Evolutionary conservation across 1,284 basidiomycete genomes (phyloP).

Genomic region (Apiotrichum mycotoxinovorans): DNA sequence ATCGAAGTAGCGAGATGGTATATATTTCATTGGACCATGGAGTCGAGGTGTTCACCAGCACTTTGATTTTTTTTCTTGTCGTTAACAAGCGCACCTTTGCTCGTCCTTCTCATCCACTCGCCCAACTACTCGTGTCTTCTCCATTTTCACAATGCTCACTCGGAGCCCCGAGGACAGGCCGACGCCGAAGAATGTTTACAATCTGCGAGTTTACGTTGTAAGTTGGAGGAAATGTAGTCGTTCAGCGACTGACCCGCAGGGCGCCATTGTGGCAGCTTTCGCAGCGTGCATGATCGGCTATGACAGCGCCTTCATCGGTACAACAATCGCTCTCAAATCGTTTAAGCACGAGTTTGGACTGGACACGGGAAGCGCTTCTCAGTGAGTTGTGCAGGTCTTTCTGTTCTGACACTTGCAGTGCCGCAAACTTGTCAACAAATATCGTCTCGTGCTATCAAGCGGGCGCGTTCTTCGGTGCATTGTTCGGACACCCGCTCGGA

Average conservation of each 20-base stretch:
- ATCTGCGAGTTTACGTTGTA: constrained; percentile 54
- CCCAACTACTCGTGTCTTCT: neutral
- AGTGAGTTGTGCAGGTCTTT: no score
- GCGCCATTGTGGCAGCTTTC: constrained; percentile 2
- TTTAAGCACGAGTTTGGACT: constrained; percentile 37
- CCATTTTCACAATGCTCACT: constrained; percentile 19
- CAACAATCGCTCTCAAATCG: constrained; percentile 26
- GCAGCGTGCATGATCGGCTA: constrained; percentile 52
- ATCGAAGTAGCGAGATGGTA: no score
- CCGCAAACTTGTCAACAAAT: constrained; percentile 43
- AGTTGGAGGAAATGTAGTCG: constrained; percentile 23
- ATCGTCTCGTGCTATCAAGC: constrained; percentile 54
- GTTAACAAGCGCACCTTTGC: neutral
- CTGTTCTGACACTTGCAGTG: constrained; percentile 8
- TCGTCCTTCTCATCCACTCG: neutral
- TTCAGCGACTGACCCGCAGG: neutral
- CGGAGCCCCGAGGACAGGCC: constrained; percentile 50
- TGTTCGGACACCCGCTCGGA: constrained; percentile 22
- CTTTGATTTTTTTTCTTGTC: neutral
- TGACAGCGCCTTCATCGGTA: constrained; percentile 44
- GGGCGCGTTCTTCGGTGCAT: constrained; percentile 26
- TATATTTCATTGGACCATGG: no score
- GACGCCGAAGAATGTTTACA: constrained; percentile 55
- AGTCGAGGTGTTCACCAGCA: neutral
- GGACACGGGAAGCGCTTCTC: neutral